These are phyloP conservation scores for Kodamaea jinghongensis DNA, from an alignment of 805 yeast species.

Conservation along the genomic window DNA sequence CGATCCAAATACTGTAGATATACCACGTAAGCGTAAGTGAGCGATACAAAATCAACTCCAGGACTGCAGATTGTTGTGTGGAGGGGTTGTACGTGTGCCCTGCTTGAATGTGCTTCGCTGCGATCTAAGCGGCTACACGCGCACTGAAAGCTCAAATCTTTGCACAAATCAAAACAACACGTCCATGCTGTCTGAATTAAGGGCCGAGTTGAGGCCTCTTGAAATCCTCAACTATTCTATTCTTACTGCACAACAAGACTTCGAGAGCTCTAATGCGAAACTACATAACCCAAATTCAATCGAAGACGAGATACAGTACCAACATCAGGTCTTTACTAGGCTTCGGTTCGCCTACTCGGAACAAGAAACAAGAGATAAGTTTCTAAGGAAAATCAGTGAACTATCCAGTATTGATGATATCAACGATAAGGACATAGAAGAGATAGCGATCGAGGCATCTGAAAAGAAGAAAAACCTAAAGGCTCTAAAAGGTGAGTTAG, in stretches of 20 bases:
- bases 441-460: conserved; percentile 20
- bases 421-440: conserved; percentile 18
- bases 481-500: conserved; percentile 24
- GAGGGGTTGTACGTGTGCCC: no score
- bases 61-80: no score
- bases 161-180: no score
- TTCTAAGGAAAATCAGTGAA: conserved; percentile 48
- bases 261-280: conserved; percentile 12
- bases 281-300: conserved; percentile 10
- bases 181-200: no score
- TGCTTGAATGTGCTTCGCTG: no score
- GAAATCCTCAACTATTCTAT: conserved; percentile 2
- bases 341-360: conserved; percentile 66
- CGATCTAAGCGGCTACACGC: no score
- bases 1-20: no score
- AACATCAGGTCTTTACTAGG: conserved; percentile 47
- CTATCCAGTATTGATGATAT: conserved; percentile 15
- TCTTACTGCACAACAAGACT: conserved; percentile 10
- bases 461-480: conserved; percentile 23
- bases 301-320: conserved; percentile 33
- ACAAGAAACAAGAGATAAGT: conserved; percentile 69
- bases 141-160: no score
- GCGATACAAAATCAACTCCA: no score
- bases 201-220: no score
- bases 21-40: no score